Evolutionary conservation across 2,329 filamentous ascomycete genomes (phyloP).

Genomic region (Aspergillus latus): DNA sequence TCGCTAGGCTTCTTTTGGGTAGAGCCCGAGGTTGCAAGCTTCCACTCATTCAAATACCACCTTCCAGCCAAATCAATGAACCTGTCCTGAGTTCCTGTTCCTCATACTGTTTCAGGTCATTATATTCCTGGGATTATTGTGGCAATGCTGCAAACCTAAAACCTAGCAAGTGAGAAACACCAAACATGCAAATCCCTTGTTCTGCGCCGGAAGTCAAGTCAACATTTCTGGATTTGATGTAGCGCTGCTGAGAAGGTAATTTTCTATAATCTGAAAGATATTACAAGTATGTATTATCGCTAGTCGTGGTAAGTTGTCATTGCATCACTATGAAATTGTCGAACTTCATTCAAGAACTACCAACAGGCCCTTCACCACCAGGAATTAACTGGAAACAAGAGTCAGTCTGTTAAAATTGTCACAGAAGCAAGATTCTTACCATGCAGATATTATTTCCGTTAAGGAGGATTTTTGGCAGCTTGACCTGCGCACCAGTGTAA

Average conservation of each 20-base stretch:
- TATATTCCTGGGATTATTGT: too few relatives aligned
- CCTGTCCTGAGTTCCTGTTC: neutral
- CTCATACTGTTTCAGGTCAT: neutral
- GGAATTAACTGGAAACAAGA: conserved; percentile 64
- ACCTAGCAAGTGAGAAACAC: neutral
- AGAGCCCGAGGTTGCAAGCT: neutral
- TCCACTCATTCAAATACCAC: neutral
- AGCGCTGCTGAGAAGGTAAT: neutral
- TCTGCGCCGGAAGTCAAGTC: neutral
- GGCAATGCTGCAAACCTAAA: neutral
- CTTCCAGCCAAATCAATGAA: neutral
- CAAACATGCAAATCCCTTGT: neutral
- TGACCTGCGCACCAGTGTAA: conserved; percentile 82
- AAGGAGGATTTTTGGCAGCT: conserved; percentile 88
- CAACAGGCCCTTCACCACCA: conserved; percentile 68
- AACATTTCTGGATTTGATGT: neutral
- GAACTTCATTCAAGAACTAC: conserved; percentile 27
- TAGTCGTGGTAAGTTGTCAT: conserved; percentile 20
- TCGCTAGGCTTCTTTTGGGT: neutral
- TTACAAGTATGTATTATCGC: conserved; percentile 21
- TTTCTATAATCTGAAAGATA: conserved; percentile 11
- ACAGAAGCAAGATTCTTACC: conserved; percentile 56
- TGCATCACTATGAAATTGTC: conserved; percentile 12
- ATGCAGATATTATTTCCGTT: conserved; percentile 99
- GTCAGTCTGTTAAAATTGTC: neutral